Evolutionary conservation across 1,139 yeast species (phyloP).

Genomic region (Nakaseomyces glabratus): DNA sequence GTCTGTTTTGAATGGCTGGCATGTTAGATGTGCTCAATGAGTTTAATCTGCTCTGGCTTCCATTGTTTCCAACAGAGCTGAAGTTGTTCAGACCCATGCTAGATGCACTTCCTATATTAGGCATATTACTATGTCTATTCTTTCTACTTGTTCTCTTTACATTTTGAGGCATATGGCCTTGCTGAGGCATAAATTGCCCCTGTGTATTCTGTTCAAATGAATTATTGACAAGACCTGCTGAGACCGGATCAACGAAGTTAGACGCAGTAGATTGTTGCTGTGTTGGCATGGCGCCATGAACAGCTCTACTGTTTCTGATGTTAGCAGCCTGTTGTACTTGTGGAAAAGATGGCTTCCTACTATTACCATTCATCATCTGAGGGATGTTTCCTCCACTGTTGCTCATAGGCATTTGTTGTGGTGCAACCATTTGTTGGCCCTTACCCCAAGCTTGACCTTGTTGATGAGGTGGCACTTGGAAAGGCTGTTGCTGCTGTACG

Average conservation of each 20-base stretch:
- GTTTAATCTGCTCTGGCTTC: slow-evolving; percentile 19
- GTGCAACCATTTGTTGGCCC: slow-evolving; percentile 7
- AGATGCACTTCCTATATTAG: slow-evolving; percentile 28
- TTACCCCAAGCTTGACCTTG: slow-evolving; percentile 10
- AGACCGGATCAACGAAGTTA: slow-evolving; percentile 18
- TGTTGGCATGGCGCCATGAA: slow-evolving; percentile 25
- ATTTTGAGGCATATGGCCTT: slow-evolving; percentile 13
- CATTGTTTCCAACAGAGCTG: slow-evolving; percentile 12
- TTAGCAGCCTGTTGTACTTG: slow-evolving; percentile 19
- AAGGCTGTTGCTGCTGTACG: slow-evolving; percentile 10
- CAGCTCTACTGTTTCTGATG: slow-evolving; percentile 17
- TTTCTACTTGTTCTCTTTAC: slow-evolving; percentile 32
- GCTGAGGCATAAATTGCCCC: slow-evolving; percentile 11
- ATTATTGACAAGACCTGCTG: slow-evolving; percentile 9
- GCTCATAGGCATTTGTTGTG: slow-evolving; percentile 12
- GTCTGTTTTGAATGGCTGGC: slow-evolving; percentile 8
- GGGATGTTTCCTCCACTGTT: slow-evolving; percentile 6
- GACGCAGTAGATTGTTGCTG: slow-evolving; percentile 12
- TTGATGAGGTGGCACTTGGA: slow-evolving; percentile 5
- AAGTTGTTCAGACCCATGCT: slow-evolving; percentile 20
- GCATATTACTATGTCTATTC: slow-evolving; percentile 30
- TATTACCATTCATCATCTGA: slow-evolving; percentile 5
- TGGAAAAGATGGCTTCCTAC: slow-evolving; percentile 23
- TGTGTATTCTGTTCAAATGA: slow-evolving; percentile 9
- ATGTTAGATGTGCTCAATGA: slow-evolving; percentile 15